Conservation (phyloP, 1,284 basidiomycete species). For the Pseudozyma sp. region DNA sequence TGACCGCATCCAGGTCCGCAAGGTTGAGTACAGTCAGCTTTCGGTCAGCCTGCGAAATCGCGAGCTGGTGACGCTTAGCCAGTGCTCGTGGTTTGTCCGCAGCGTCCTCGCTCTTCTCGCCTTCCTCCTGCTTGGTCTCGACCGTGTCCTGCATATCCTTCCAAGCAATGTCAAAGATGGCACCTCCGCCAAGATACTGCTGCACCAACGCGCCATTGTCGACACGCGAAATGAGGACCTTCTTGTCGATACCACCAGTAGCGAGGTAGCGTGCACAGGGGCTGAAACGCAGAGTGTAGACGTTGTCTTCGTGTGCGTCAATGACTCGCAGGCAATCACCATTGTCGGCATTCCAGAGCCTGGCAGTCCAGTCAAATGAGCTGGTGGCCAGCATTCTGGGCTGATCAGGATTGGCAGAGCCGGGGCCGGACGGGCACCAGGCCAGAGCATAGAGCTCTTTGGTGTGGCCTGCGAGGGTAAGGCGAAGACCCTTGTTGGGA, state of each 20-base stretch:
- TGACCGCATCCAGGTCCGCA: slow-evolving; percentile 32
- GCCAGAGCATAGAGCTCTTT: slow-evolving; percentile 66
- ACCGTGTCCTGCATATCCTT: slow-evolving; percentile 36
- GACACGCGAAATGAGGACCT: slow-evolving; percentile 58
- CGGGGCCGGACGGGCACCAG: slow-evolving; percentile 63
- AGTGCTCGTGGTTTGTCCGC: slow-evolving; percentile 14
- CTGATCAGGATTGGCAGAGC: slow-evolving; percentile 52
- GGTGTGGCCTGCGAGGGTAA: slow-evolving; percentile 61
- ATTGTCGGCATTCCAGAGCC: slow-evolving; percentile 66
- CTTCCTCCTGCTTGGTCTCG: slow-evolving; percentile 45
- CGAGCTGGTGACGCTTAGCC: slow-evolving; percentile 53
- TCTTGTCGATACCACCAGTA: slow-evolving; percentile 66
- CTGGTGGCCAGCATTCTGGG: slow-evolving; percentile 67
- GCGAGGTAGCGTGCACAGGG: slow-evolving; percentile 64
- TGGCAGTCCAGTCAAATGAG: slow-evolving; percentile 65
- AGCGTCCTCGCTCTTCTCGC: slow-evolving; percentile 19
- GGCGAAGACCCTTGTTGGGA: slow-evolving; percentile 48
- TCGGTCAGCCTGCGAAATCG: slow-evolving; percentile 62
- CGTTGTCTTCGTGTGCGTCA: slow-evolving; percentile 62
- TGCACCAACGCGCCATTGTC: slow-evolving; percentile 53
- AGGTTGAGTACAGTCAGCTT: slow-evolving; percentile 61
- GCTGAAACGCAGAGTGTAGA: slow-evolving; percentile 64
- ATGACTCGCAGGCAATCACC: slow-evolving; percentile 64
- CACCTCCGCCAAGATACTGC: slow-evolving; percentile 51
- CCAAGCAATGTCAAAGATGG: slow-evolving; percentile 55